These are phyloP conservation scores for Colletotrichum spaethianum DNA, from an alignment of 2,329 filamentous ascomycete species.

Conservation along the genomic window DNA sequence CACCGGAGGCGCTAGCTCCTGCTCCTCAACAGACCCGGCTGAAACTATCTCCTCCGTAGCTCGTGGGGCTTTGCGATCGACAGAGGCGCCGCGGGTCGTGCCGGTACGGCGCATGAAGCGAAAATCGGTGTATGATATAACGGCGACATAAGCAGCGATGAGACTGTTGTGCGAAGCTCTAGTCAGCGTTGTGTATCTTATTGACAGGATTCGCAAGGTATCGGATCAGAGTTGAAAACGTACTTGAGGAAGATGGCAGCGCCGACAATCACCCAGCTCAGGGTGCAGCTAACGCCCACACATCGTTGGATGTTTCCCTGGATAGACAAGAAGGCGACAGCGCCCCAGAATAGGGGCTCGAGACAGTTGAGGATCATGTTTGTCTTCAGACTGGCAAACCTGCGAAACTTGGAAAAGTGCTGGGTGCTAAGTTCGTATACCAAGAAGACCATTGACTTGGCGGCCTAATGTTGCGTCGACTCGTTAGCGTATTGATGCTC, in stretches of 20 bases:
- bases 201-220: too few species aligned
- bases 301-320: conserved; percentile 24
- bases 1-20: not conserved
- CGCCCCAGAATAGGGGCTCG: conserved; percentile 47
- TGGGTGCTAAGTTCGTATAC: conserved; percentile 55
- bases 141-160: conserved; percentile 2
- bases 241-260: conserved; percentile 4
- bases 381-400: conserved; percentile 45
- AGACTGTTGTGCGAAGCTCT: not conserved
- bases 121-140: conserved; percentile 10
- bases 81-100: conserved; percentile 4
- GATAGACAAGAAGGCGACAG: conserved; percentile 42
- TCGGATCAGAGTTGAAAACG: not conserved
- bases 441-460: conserved; percentile 57
- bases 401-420: conserved; percentile 46
- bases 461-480: conserved; percentile 40
- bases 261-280: conserved; percentile 25
- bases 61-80: not conserved
- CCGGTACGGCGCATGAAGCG: conserved; percentile 4
- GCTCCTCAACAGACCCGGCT: not conserved
- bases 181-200: not conserved
- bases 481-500: not conserved
- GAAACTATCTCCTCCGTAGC: not conserved
- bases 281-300: conserved; percentile 11
- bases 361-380: conserved; percentile 45